Percentiles rank a stretch among this genome's conserved stretches.
These are phyloP conservation scores for Pseudonitzschia multistriata DNA, from an alignment of 108 stramenopile species.

Conservation along the genomic window DNA sequence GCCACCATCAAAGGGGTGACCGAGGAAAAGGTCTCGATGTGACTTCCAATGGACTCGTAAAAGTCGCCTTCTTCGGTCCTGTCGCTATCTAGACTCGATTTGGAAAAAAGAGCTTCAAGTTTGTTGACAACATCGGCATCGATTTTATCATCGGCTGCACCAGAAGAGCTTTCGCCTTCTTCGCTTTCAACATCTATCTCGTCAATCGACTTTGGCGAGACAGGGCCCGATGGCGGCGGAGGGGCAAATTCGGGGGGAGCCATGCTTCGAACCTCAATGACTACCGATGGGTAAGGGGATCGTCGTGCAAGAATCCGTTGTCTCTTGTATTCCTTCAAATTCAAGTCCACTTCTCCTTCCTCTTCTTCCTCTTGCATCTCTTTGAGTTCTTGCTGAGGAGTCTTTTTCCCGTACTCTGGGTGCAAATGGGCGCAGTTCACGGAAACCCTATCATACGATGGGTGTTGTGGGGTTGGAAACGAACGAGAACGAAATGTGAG, in stretches of 20 bases:
- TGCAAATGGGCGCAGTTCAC: conserved; percentile 87
- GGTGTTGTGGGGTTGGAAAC: not conserved
- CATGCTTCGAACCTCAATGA: conserved; percentile 74
- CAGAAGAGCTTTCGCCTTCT: conserved; percentile 4
- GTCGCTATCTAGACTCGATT: conserved; percentile 36
- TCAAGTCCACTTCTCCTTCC: conserved; percentile 62
- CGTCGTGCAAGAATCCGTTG: conserved; percentile 57
- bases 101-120: conserved; percentile 69
- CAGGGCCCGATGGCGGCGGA: conserved; percentile 25
- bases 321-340: conserved; percentile 66
- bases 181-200: not conserved
- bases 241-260: conserved; percentile 56
- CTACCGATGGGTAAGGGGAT: conserved; percentile 78
- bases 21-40: conserved; percentile 45
- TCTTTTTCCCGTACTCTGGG: conserved; percentile 66
- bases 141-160: conserved; percentile 20
- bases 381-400: conserved; percentile 56
- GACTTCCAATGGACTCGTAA: conserved; percentile 64
- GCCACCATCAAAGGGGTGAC: conserved; percentile 57
- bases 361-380: conserved; percentile 63
- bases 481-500: not conserved
- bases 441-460: conserved; percentile 41
- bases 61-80: conserved; percentile 35
- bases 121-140: conserved; percentile 56
- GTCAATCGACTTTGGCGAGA: conserved; percentile 10